Conservation (phyloP, 1,139 yeast genomes). For the Pneumocystis canis region DNA sequence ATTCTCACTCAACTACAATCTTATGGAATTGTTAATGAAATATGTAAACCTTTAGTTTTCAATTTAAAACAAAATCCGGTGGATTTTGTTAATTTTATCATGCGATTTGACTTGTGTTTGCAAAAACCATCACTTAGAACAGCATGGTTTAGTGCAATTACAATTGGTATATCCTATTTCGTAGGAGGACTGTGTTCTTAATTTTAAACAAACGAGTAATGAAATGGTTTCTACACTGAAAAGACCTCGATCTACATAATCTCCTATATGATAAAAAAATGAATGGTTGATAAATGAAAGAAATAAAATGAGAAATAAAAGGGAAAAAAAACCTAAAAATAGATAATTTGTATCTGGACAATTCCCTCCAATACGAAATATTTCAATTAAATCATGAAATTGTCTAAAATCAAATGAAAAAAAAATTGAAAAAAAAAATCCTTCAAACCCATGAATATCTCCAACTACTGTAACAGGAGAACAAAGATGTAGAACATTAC, state of each 20-base stretch:
- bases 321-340: constrained; percentile 38
- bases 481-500: constrained; percentile 67
- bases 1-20: constrained; percentile 55
- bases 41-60: constrained; percentile 43
- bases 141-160: constrained; percentile 58
- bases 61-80: constrained; percentile 51
- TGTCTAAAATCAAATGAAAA: constrained; percentile 29
- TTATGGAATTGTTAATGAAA: constrained; percentile 51
- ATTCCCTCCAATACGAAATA: constrained; percentile 81
- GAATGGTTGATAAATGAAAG: too few relatives aligned
- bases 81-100: constrained; percentile 53
- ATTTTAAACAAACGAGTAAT: constrained; percentile 62
- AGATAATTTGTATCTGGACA: constrained; percentile 89
- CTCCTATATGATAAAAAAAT: constrained; percentile 30
- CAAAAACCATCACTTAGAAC: constrained; percentile 74
- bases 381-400: constrained; percentile 81
- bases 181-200: constrained; percentile 65
- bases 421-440: not conserved
- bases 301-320: too few relatives aligned
- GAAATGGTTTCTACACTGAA: constrained; percentile 87
- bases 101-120: constrained; percentile 57
- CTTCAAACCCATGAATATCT: constrained; percentile 72
- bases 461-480: constrained; percentile 97
- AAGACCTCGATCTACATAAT: constrained; percentile 79
- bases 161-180: constrained; percentile 62